Base-by-base conservation (phyloP, 2,329 filamentous ascomycete species). In the Trichoderma cornu-damae region DNA sequence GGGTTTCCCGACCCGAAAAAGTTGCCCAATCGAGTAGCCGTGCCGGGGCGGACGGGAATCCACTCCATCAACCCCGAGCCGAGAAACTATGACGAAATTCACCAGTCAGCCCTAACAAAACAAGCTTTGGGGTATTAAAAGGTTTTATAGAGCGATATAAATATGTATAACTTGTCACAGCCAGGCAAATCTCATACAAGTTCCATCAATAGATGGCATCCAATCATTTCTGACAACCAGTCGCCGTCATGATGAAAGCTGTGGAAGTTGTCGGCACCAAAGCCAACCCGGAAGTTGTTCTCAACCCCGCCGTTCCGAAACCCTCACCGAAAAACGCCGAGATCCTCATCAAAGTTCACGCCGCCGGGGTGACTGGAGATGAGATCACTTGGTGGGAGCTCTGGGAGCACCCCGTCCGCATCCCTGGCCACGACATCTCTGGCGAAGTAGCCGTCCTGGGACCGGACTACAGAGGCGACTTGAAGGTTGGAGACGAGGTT, bases 341-440 rank as follows among this genome's bases (percentile, higher is more conserved):
- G 0, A 61, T 73, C 1, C 66, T 73, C 5, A 57, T 73, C 52
- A 62, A 56, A 3, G 69, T 73, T 0, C 51, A 68, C 11, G 66
- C 71, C 1, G 70, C 70, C 0, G 70, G 69, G 2, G 56, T 73
- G 44, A 73, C 70, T 0, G 68, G 65, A 20, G 69, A 72, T 49
- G 72, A 73, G 30, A 46, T 71, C 2, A 56, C 62, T 1, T 73
- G 72, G 72, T 63, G 61, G 1, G 72, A 72, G 3, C 46, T 71
- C 0, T 72, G 72, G 58, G 40, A 61, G 2, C 65, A 63, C 0
- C 54, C 66, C 1, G 42, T 57, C 16, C 63, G 66, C 3, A 67
- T 73, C 11, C 72, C 71, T 0, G 72, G 71, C 0, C 70, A 72
- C 42, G 71, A 73, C 24, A 58, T 73, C 16, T 72, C 71, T 2